Percentiles rank a stretch among this genome's conserved stretches.
These are phyloP conservation scores for Aspergillus bertholletiae DNA, from an alignment of 495 filamentous ascomycete genomes.

Conservation along the genomic window DNA sequence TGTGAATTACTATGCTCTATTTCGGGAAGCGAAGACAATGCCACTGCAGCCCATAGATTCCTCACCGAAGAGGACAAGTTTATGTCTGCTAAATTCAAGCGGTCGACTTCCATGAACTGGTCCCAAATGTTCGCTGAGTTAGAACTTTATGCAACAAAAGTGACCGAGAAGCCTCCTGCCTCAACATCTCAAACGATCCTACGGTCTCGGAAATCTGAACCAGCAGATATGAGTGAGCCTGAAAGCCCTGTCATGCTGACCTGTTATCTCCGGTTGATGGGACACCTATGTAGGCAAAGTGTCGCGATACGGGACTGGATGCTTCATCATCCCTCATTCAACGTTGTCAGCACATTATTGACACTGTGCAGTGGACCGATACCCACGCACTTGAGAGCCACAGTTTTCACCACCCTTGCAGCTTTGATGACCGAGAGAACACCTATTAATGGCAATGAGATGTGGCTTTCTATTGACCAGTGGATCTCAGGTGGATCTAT, in stretches of 20 bases:
- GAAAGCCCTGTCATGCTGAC: slow-evolving; percentile 91
- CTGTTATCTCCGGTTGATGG: slow-evolving; percentile 82
- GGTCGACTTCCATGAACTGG: slow-evolving; percentile 82
- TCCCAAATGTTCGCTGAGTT: slow-evolving; percentile 88
- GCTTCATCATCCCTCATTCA: slow-evolving; percentile 57
- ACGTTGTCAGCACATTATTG: slow-evolving; percentile 63
- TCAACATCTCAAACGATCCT: slow-evolving; percentile 56
- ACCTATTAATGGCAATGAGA: slow-evolving; percentile 51
- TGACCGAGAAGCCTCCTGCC: slow-evolving; percentile 59
- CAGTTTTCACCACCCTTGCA: slow-evolving; percentile 64
- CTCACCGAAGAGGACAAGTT: slow-evolving; percentile 80
- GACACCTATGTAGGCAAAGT: slow-evolving; percentile 70
- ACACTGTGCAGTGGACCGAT: slow-evolving; percentile 65
- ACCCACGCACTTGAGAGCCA: slow-evolving; percentile 70
- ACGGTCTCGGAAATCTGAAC: slow-evolving; percentile 59
- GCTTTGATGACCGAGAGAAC: slow-evolving; percentile 66
- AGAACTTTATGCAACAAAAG: slow-evolving; percentile 64
- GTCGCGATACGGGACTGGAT: slow-evolving; percentile 64
- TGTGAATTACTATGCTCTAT: slow-evolving; percentile 91
- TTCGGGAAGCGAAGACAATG: slow-evolving; percentile 73
- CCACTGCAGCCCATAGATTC: slow-evolving; percentile 79
- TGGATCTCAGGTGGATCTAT: slow-evolving; percentile 61
- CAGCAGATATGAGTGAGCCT: slow-evolving; percentile 68
- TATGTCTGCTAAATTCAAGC: slow-evolving; percentile 68
- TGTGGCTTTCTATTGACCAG: slow-evolving; percentile 70